Percentiles rank a stretch among this genome's conserved stretches.
phyloP scores from a whole-genome alignment of 345 rosid genomes.

The Ceriops decandra region DNA sequence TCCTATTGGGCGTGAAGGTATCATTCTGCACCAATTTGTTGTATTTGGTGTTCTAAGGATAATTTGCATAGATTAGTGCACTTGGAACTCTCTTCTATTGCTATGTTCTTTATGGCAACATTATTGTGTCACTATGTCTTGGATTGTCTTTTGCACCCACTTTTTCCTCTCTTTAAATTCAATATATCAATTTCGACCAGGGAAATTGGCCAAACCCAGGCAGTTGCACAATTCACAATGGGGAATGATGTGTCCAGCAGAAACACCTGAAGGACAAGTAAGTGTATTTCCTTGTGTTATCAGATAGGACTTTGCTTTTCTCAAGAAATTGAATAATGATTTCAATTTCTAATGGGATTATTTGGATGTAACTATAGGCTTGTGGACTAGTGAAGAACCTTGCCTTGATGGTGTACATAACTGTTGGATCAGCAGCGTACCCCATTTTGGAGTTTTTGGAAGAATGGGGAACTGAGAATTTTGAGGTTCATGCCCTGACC shows the following conservation, averaged over 20 bases:
- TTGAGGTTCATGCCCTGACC: constrained; percentile 56
- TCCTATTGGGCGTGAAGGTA: constrained; percentile 99
- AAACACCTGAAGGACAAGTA: constrained; percentile 99
- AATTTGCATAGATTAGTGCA: background rate
- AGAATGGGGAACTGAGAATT: constrained; percentile 97
- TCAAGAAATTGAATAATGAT: background rate
- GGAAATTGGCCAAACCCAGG: constrained; percentile 96
- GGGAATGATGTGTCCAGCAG: constrained; percentile 99
- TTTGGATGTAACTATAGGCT: constrained; percentile 47
- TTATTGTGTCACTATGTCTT: background rate
- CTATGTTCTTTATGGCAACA: background rate
- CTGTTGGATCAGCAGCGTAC: constrained; percentile 95
- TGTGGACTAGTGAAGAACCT: constrained; percentile 97
- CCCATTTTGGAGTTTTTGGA: constrained; percentile 90
- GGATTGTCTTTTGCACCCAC: background rate
- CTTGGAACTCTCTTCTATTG: constrained; percentile 10
- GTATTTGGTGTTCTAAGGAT: background rate
- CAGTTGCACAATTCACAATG: constrained; percentile 99
- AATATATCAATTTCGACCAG: constrained; percentile 36
- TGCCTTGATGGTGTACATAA: constrained; percentile 95
- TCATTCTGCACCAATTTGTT: background rate
- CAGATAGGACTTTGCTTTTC: background rate
- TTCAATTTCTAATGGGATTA: constrained; percentile 3
- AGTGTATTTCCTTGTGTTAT: constrained; percentile 11
- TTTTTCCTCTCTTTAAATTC: constrained; percentile 6